Evolutionary conservation across 2,329 filamentous ascomycete genomes (phyloP).

Genomic region (Coniochaeta sp.): DNA sequence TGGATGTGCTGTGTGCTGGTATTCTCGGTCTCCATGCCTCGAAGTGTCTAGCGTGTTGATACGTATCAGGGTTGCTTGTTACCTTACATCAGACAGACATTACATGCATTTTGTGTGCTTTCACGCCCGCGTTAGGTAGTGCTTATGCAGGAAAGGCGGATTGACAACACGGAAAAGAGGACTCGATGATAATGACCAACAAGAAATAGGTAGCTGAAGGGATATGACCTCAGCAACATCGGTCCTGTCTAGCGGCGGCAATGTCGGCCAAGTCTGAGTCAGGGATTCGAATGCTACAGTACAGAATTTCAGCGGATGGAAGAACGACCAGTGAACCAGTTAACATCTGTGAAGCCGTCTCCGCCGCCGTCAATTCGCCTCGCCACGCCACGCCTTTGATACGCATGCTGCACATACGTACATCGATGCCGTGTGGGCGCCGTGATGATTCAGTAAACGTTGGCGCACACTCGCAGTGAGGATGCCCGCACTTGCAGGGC

Average conservation of each 20-base stretch:
- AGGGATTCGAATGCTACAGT: not conserved
- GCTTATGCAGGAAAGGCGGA: not conserved
- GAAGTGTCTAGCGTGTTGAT: not conserved
- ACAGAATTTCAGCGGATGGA: not conserved
- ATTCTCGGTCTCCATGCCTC: not conserved
- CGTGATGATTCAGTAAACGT: too few relatives aligned
- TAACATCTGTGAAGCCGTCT: not conserved
- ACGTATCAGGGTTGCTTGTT: not conserved
- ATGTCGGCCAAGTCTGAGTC: not conserved
- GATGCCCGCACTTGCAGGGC: not conserved
- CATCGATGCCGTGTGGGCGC: not conserved
- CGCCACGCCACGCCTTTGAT: too few relatives aligned
- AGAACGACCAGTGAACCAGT: too few relatives aligned
- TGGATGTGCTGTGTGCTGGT: not conserved
- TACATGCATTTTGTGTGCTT: too few relatives aligned
- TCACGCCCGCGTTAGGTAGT: not conserved
- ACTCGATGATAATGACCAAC: not conserved
- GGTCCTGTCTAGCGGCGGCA: not conserved
- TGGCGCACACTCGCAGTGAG: not conserved
- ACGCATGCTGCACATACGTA: not conserved
- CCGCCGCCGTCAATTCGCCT: too few relatives aligned
- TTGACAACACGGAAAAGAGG: not conserved
- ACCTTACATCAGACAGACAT: not conserved
- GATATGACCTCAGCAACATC: not conserved
- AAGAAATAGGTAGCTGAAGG: not conserved